Conservation (phyloP, 129 eudicot species). For the Rutidosis leptorrhynchoides region DNA sequence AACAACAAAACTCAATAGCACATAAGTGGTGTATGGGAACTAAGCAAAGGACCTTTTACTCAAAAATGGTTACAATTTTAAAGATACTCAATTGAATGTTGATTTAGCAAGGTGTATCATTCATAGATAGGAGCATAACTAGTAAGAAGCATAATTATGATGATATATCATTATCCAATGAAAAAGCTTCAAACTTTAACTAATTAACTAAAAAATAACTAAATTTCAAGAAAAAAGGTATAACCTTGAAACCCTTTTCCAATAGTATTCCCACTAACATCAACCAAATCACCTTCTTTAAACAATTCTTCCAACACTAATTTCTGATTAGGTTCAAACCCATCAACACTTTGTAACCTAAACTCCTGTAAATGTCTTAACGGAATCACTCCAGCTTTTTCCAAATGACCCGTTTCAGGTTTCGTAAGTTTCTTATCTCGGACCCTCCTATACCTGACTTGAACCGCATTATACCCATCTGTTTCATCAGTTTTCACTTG, state of each 20-base stretch:
- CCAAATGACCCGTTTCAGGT: conserved; percentile 85
- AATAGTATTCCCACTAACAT: conserved; percentile 88
- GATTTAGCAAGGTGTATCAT: background rate
- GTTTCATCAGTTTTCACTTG: conserved; percentile 85
- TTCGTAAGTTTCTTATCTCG: conserved; percentile 78
- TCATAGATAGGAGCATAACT: background rate
- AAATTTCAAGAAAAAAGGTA: conserved; percentile 4
- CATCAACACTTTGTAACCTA: conserved; percentile 57
- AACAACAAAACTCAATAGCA: too few relatives aligned
- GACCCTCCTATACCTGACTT: conserved; percentile 85
- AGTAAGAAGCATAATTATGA: too few relatives aligned
- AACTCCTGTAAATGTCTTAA: conserved; percentile 89
- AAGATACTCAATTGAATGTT: background rate
- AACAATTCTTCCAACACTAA: conserved; percentile 68
- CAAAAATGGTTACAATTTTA: background rate
- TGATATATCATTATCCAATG: background rate
- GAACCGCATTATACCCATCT: conserved; percentile 91
- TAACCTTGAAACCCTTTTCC: conserved; percentile 97
- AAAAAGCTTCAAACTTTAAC: background rate
- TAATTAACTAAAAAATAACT: too few relatives aligned
- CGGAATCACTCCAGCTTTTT: conserved; percentile 81
- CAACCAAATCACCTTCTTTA: conserved; percentile 89
- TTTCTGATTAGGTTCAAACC: conserved; percentile 63
- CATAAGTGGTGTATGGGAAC: too few relatives aligned
- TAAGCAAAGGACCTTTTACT: background rate